Evolutionary conservation across 1,284 basidiomycete genomes (phyloP).

Genomic region (Pholiota adiposa): DNA sequence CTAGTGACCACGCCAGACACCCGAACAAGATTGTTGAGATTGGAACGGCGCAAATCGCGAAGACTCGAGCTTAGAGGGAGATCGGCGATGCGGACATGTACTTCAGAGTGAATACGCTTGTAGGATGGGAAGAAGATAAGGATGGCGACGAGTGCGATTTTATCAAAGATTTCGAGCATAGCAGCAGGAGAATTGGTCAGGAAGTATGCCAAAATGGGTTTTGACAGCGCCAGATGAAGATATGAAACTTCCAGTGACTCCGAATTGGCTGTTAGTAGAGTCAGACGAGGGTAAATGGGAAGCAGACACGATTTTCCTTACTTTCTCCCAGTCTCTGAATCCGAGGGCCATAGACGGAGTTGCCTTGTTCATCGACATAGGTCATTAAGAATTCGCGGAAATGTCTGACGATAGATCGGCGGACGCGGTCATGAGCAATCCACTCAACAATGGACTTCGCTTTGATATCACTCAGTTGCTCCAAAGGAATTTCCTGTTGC

Average conservation of each 20-base stretch:
- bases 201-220: conserved; percentile 97
- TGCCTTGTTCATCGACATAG: conserved; percentile 89
- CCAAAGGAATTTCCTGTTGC: conserved; percentile 87
- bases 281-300: conserved; percentile 7
- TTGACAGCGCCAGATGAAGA: conserved; percentile 87
- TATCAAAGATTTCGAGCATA: conserved; percentile 95
- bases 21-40: conserved; percentile 95
- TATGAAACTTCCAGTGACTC: conserved; percentile 98
- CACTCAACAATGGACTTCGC: conserved; percentile 96
- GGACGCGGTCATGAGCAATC: conserved; percentile 92
- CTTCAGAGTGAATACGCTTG: conserved; percentile 96
- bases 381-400: conserved; percentile 97
- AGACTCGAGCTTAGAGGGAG: conserved; percentile 89
- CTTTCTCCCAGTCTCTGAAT: conserved; percentile 96
- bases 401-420: conserved; percentile 88
- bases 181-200: conserved; percentile 92
- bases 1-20: conserved; percentile 98
- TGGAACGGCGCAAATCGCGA: conserved; percentile 90
- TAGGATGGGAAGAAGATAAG: conserved; percentile 96
- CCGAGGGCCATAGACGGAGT: conserved; percentile 93
- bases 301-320: conserved; percentile 43
- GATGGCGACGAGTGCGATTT: conserved; percentile 93
- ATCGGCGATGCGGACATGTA: conserved; percentile 96
- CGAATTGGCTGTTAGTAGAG: conserved; percentile 73
- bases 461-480: conserved; percentile 97